Evolutionary conservation across 164 flowering plant genomes (phyloP).

Genomic region (Platanus orientalis): DNA sequence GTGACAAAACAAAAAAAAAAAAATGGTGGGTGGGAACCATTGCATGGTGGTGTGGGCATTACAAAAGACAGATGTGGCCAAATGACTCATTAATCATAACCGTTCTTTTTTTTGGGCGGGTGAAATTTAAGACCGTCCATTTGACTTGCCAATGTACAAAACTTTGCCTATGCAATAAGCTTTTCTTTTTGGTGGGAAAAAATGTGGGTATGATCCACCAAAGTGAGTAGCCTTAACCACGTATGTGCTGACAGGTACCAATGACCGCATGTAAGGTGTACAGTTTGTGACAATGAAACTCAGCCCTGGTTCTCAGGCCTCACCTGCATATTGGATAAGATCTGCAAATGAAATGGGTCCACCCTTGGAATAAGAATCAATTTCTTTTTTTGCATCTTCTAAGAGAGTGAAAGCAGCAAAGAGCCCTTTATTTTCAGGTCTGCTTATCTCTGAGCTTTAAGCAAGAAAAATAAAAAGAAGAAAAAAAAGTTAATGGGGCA

Average conservation of each 20-base stretch:
- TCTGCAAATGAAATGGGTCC: slow-evolving; percentile 92
- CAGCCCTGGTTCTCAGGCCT: background rate
- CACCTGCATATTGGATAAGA: slow-evolving; percentile 88
- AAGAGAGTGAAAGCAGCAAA: slow-evolving; percentile 65
- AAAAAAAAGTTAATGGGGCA: slow-evolving; percentile 7
- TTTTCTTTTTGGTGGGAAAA: no score
- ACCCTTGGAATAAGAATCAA: slow-evolving; percentile 84
- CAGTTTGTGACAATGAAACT: background rate
- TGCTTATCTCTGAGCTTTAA: slow-evolving; percentile 90
- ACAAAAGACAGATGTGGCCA: no score
- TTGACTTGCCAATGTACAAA: no score
- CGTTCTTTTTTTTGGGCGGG: no score
- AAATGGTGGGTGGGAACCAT: no score
- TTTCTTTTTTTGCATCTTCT: slow-evolving; percentile 79
- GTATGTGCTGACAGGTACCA: no score
- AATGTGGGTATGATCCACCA: no score
- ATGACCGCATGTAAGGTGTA: background rate
- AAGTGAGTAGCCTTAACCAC: no score
- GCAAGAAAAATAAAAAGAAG: slow-evolving; percentile 18
- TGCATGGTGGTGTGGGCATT: no score
- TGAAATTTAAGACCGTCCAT: no score
- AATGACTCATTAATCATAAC: no score
- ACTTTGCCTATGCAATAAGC: no score
- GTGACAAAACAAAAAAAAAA: background rate
- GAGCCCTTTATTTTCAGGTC: slow-evolving; percentile 87